A percentile compares a stretch with the other conserved stretches of the same genome.
phyloP scores from a whole-genome alignment of 768 basidiomycete species.

The Suillus lakei region DNA sequence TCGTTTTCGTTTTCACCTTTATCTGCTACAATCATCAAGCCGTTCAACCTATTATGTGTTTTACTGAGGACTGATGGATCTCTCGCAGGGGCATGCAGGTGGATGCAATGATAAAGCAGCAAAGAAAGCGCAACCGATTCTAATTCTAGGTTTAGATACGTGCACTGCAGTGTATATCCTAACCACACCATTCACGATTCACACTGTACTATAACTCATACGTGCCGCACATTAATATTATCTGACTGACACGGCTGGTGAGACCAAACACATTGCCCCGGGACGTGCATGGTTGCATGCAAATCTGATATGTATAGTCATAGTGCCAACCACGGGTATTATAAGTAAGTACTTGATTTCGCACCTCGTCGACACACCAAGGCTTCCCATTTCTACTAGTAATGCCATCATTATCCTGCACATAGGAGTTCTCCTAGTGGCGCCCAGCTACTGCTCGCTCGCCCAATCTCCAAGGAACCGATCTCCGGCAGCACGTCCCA shows the following conservation, averaged over 20 bases:
- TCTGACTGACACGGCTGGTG: not conserved
- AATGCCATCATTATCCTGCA: not conserved
- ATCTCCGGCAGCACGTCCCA: not conserved
- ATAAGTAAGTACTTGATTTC: not conserved
- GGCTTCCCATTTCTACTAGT: not conserved
- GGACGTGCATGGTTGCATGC: not conserved
- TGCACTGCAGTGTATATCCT: not conserved
- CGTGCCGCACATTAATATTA: not conserved
- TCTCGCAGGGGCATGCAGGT: constrained; percentile 40
- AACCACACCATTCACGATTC: not conserved
- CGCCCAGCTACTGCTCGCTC: not conserved
- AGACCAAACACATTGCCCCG: not conserved
- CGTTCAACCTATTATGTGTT: not conserved
- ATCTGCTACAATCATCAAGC: not conserved
- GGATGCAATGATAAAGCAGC: constrained; percentile 48
- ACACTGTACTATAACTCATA: constrained; percentile 1
- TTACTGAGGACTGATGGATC: not conserved
- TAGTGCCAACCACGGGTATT: not conserved
- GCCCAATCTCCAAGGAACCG: not conserved
- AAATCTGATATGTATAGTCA: not conserved
- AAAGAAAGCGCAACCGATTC: constrained; percentile 64
- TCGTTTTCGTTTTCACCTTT: not conserved
- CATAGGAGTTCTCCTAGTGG: not conserved
- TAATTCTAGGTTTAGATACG: constrained; percentile 22
- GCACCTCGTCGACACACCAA: not conserved